Conservation (phyloP, 2,329 filamentous ascomycete genomes). For the Aureobasidium zeae region DNA sequence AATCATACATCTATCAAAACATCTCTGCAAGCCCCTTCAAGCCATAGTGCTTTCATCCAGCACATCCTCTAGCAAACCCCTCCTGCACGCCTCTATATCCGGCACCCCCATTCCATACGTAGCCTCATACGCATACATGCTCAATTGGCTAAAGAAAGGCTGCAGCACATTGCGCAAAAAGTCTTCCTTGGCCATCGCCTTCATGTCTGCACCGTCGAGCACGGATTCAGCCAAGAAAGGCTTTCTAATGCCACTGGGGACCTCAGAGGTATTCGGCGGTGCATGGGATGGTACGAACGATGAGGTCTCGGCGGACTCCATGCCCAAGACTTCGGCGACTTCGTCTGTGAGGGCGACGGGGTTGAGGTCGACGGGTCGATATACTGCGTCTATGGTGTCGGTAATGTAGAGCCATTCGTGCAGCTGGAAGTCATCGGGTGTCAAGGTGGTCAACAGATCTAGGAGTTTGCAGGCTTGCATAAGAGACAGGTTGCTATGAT, state of each 20-base stretch:
- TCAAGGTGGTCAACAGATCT: slow-evolving; percentile 74
- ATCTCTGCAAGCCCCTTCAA: background rate
- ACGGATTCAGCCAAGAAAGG: slow-evolving; percentile 43
- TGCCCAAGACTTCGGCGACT: slow-evolving; percentile 64
- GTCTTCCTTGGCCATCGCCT: slow-evolving; percentile 46
- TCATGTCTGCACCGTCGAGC: slow-evolving; percentile 47
- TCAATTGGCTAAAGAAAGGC: slow-evolving; percentile 85
- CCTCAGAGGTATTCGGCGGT: background rate
- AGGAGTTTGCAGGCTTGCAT: slow-evolving; percentile 91
- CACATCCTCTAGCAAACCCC: slow-evolving; percentile 25
- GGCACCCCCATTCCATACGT: slow-evolving; percentile 73
- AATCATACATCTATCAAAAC: too few relatives aligned
- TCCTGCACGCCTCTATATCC: slow-evolving; percentile 53
- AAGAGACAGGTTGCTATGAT: slow-evolving; percentile 66
- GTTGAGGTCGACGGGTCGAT: slow-evolving; percentile 61
- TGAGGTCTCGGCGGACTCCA: slow-evolving; percentile 25
- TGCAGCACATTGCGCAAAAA: slow-evolving; percentile 69
- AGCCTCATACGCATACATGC: slow-evolving; percentile 87
- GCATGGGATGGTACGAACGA: slow-evolving; percentile 6
- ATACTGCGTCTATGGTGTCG: slow-evolving; percentile 92
- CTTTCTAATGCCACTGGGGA: slow-evolving; percentile 23
- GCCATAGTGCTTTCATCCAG: slow-evolving; percentile 42
- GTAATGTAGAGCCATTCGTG: slow-evolving; percentile 97
- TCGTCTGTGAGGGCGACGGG: slow-evolving; percentile 75
- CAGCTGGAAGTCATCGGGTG: slow-evolving; percentile 95